Base-by-base conservation (phyloP, 768 basidiomycete species). In the Russula griseocarnosa region DNA sequence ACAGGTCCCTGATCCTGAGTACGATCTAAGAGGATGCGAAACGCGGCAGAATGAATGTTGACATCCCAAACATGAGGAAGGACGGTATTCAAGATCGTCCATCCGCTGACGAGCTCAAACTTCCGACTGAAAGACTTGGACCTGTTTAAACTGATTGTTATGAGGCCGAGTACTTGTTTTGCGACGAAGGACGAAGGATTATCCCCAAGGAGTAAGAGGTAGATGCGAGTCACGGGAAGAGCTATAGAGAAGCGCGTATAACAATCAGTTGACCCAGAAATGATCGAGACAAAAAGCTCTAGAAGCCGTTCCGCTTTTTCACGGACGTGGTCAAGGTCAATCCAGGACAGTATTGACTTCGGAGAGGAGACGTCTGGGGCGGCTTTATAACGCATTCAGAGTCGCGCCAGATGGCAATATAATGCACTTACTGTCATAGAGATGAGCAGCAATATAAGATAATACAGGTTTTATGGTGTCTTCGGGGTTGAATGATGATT, bases 101-200 rank as follows among this genome's bases (percentile, higher is more conserved):
- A 96, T 10, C 94, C 94, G 58, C 86, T 87, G 42, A 90, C 85
- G 1, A 89, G 76, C 72, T 95, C 94, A 68, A 96, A 93, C 69
- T 90, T 93, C 60, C 87, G 79, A 52, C 77, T 81, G 76, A 94
- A 97, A 2, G 85, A 82, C 11, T 80, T 71, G 0, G 85, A 85
- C 32, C 78, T 73, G 18, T 74, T 74, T 32, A 87, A 77, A 62
- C 85, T 81, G 58, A 86, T 77, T 2, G 78, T 77, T 10, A 92
- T 79, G 22, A 94, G 74, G 1, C 74, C 74, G 1, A 92, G 76
- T 46, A 92, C 78, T 66, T 85, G 82, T 30, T 81, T 77, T 13
- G 83, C 82, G 50, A 87, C 80, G 40, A 77, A 71, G 13, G 82
- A 70, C 0, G 89, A 76, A 0, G 94, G 91, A n/a, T 81, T 81